A percentile compares a stretch with the other conserved stretches of the same genome.
Evolutionary conservation across 2,329 filamentous ascomycete genomes (phyloP).

Genomic region (Lasiodiplodia sp.): DNA sequence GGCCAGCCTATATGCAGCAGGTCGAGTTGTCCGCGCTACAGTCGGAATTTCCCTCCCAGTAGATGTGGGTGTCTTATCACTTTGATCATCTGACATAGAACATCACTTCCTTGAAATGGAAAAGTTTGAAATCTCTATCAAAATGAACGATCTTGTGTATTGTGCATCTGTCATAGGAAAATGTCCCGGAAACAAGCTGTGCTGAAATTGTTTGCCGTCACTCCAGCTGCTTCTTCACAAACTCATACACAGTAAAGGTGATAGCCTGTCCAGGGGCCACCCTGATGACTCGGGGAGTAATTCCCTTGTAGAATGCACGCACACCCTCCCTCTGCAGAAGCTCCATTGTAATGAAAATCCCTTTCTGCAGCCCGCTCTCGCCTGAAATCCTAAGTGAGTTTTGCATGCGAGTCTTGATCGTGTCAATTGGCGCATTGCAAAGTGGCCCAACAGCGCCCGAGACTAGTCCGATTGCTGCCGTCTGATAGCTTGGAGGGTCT

Average conservation of each 20-base stretch:
- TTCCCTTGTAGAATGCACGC: conserved; percentile 9
- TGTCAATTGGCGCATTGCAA: conserved; percentile 20
- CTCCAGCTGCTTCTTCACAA: conserved; percentile 3
- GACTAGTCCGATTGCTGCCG: background rate
- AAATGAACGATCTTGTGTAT: too few relatives aligned
- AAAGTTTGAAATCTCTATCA: too few relatives aligned
- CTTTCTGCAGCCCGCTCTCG: background rate
- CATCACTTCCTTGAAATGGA: background rate
- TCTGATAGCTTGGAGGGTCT: conserved; percentile 13
- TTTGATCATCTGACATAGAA: background rate
- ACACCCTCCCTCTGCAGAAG: background rate
- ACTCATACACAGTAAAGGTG: conserved; percentile 20
- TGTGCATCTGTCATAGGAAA: background rate
- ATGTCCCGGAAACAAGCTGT: background rate
- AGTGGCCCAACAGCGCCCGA: conserved; percentile 2
- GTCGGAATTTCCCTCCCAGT: too few relatives aligned
- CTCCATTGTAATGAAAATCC: background rate
- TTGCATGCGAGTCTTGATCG: conserved; percentile 15
- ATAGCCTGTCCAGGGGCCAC: conserved; percentile 12
- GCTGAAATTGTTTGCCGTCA: too few relatives aligned
- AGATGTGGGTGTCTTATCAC: too few relatives aligned
- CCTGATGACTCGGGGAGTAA: conserved; percentile 11
- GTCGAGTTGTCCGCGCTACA: too few relatives aligned
- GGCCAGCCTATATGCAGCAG: too few relatives aligned
- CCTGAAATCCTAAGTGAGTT: background rate